Percentiles rank a stretch among this genome's conserved stretches.
These are phyloP conservation scores for Fusarium albosuccineum DNA, from an alignment of 2,329 filamentous ascomycete species.

Conservation along the genomic window DNA sequence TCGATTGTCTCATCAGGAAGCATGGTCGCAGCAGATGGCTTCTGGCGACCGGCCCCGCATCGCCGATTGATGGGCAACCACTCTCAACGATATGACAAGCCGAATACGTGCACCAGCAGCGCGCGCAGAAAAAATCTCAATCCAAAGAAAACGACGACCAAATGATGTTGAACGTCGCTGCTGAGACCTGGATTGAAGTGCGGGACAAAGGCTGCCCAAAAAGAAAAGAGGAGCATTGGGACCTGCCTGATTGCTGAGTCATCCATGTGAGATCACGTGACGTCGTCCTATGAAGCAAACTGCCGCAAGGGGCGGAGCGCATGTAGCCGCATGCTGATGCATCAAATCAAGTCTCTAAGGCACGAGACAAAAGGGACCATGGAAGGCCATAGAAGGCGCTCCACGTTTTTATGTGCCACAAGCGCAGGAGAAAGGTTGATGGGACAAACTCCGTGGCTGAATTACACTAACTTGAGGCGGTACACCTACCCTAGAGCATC, in stretches of 20 bases:
- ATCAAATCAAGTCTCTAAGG: too few relatives aligned
- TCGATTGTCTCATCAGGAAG: slow-evolving; percentile 40
- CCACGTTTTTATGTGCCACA: too few relatives aligned
- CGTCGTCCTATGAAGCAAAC: too few relatives aligned
- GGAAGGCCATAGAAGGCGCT: too few relatives aligned
- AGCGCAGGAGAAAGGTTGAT: too few relatives aligned
- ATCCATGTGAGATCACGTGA: not conserved
- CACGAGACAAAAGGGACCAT: too few relatives aligned
- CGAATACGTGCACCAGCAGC: not conserved
- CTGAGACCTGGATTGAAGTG: not conserved
- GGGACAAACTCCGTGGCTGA: too few relatives aligned
- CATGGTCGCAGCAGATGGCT: slow-evolving; percentile 31
- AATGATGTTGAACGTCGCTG: not conserved
- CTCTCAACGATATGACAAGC: not conserved
- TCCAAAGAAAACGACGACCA: not conserved
- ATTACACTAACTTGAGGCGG: too few relatives aligned
- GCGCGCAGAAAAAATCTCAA: not conserved
- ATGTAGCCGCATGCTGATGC: too few relatives aligned
- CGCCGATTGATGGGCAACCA: slow-evolving; percentile 11
- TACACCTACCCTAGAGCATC: too few relatives aligned
- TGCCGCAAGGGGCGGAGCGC: too few relatives aligned
- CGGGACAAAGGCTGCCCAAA: not conserved
- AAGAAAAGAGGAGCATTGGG: not conserved
- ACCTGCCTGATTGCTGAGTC: not conserved
- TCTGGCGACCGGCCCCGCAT: slow-evolving; percentile 30